These are phyloP conservation scores for Citrullus colocynthis DNA, from an alignment of 306 rosid genomes.

Conservation along the genomic window DNA sequence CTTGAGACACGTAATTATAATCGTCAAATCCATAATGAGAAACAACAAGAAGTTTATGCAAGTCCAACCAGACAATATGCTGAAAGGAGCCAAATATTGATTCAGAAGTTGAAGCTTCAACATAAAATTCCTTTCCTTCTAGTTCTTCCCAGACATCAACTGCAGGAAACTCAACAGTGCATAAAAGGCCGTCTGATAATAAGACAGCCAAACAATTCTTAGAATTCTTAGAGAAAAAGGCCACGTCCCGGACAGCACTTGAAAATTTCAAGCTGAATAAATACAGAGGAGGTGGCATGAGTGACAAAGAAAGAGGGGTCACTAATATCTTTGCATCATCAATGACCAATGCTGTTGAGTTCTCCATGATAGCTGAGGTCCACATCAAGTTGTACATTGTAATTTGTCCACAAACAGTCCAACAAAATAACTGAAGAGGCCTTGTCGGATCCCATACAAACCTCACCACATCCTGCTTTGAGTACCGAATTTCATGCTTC, in stretches of 20 bases:
- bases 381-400: slow-evolving; percentile 58
- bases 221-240: slow-evolving; percentile 46
- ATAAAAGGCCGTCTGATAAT: slow-evolving; percentile 64
- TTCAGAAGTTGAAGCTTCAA: slow-evolving; percentile 45
- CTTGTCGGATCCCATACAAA: slow-evolving; percentile 71
- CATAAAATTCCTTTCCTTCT: slow-evolving; percentile 60
- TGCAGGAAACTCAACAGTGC: slow-evolving; percentile 66
- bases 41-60: slow-evolving; percentile 50
- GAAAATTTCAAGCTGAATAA: slow-evolving; percentile 62
- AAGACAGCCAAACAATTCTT: slow-evolving; percentile 57
- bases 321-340: slow-evolving; percentile 57
- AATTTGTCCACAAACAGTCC: slow-evolving; percentile 78
- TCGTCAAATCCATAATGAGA: slow-evolving; percentile 63
- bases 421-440: slow-evolving; percentile 69
- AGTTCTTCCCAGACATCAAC: slow-evolving; percentile 83
- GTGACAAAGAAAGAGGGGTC: slow-evolving; percentile 57
- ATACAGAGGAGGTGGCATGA: slow-evolving; percentile 92
- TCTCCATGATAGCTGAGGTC: slow-evolving; percentile 59
- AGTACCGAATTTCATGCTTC: slow-evolving; percentile 72
- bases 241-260: slow-evolving; percentile 48
- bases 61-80: slow-evolving; percentile 77
- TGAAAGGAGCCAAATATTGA: slow-evolving; percentile 41
- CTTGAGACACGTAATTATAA: slow-evolving; percentile 25
- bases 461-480: slow-evolving; percentile 48
- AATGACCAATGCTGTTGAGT: slow-evolving; percentile 60